A percentile compares a stretch with the other conserved stretches of the same genome.
These are phyloP conservation scores for Iberis pinnata DNA, from an alignment of 345 rosid species.

Conservation along the genomic window DNA sequence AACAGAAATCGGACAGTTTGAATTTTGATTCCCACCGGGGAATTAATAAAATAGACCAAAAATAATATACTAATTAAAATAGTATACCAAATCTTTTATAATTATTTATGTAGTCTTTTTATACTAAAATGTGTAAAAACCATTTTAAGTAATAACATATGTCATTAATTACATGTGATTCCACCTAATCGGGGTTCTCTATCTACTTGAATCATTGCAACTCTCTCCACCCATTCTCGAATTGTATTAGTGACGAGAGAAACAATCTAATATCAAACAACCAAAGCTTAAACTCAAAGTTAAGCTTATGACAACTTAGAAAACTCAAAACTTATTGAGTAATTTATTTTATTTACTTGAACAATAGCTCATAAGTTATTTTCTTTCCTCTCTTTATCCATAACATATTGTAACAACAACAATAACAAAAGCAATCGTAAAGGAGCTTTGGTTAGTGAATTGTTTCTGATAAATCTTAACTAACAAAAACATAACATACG, in stretches of 20 bases:
- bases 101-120: too few relatives aligned
- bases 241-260: constrained; percentile 94
- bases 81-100: too few relatives aligned
- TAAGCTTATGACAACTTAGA: too few relatives aligned
- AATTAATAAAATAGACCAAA: too few relatives aligned
- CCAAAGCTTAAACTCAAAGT: too few relatives aligned
- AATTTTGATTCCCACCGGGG: too few relatives aligned
- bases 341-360: constrained; percentile 45
- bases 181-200: constrained; percentile 99
- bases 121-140: too few relatives aligned
- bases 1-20: too few relatives aligned
- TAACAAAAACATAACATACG: neutral
- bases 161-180: constrained; percentile 58
- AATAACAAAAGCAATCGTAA: too few relatives aligned
- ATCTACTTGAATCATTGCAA: constrained; percentile 70
- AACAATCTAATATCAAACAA: constrained; percentile 62
- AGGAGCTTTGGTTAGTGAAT: neutral
- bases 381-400: constrained; percentile 71
- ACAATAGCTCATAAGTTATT: constrained; percentile 82
- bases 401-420: constrained; percentile 42
- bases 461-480: neutral
- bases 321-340: too few relatives aligned
- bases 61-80: too few relatives aligned
- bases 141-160: neutral
- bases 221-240: constrained; percentile 90